phyloP scores from a whole-genome alignment of 176 grass and related monocot genomes.

The Poa pratensis region DNA sequence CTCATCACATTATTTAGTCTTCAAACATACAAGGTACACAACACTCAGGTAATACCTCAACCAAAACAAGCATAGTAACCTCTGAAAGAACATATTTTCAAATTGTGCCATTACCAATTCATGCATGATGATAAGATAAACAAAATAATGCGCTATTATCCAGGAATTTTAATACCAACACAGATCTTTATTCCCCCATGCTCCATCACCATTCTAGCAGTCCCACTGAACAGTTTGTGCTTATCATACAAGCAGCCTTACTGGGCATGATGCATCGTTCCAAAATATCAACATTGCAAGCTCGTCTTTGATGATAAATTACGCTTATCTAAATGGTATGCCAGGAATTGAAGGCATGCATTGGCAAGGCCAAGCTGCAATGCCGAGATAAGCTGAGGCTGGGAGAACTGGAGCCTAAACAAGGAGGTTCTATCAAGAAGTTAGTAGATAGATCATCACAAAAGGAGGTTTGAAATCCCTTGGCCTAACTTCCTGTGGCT shows the following conservation, averaged over 20 bases:
- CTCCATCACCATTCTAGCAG: neutral
- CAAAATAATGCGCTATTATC: neutral
- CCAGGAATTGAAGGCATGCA: neutral
- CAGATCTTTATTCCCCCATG: neutral
- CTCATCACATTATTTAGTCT: neutral
- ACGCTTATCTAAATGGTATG: neutral
- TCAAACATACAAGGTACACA: constrained; percentile 12
- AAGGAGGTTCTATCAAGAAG: neutral
- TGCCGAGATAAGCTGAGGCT: neutral
- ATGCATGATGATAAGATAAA: neutral
- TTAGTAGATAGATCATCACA: neutral
- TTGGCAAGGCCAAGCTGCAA: neutral
- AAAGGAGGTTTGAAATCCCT: neutral
- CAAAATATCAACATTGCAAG: neutral
- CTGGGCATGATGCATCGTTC: neutral
- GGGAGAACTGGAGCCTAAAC: neutral
- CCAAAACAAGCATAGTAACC: neutral
- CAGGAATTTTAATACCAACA: too few species aligned
- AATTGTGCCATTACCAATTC: neutral
- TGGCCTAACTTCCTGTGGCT: neutral
- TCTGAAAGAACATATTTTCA: neutral
- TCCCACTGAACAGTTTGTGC: neutral
- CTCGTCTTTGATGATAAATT: neutral
- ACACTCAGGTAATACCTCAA: neutral
- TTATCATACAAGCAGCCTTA: neutral